Conservation (phyloP, 257 asterid species). For the Nicotiana attenuata region DNA sequence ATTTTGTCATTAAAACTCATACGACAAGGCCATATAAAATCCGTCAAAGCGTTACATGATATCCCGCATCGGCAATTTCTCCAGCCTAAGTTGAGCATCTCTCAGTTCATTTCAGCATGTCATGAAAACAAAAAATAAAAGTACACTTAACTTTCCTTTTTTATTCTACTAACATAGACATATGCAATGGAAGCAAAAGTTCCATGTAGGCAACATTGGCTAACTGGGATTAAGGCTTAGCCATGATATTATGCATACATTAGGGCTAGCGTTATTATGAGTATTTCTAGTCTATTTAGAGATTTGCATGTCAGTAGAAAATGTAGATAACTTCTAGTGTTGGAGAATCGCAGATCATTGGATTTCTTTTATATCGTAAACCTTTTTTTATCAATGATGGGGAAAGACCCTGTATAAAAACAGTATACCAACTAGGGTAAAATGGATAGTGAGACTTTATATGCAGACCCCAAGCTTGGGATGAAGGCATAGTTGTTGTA, state of each 20-base stretch:
- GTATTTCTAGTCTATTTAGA: background rate
- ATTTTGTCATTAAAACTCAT: background rate
- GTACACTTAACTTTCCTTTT: background rate
- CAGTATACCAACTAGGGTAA: background rate
- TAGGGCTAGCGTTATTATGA: background rate
- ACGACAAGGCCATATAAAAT: background rate
- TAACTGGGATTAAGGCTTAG: background rate
- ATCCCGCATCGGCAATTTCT: background rate
- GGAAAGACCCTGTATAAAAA: background rate
- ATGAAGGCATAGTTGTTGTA: background rate
- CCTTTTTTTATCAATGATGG: too few relatives aligned
- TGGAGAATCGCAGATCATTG: background rate
- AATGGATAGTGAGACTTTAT: background rate
- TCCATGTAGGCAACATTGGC: background rate
- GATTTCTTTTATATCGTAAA: background rate
- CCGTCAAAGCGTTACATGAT: background rate
- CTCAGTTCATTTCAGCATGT: constrained; percentile 3
- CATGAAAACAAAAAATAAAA: background rate
- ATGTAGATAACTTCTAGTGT: background rate
- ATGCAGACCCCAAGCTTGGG: background rate
- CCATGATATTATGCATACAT: background rate
- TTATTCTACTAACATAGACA: background rate
- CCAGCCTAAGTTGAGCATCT: background rate
- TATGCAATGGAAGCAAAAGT: background rate
- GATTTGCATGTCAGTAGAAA: background rate